Evolutionary conservation across 495 filamentous ascomycete species (phyloP).

Genomic region (Penicillium robsamsonii): DNA sequence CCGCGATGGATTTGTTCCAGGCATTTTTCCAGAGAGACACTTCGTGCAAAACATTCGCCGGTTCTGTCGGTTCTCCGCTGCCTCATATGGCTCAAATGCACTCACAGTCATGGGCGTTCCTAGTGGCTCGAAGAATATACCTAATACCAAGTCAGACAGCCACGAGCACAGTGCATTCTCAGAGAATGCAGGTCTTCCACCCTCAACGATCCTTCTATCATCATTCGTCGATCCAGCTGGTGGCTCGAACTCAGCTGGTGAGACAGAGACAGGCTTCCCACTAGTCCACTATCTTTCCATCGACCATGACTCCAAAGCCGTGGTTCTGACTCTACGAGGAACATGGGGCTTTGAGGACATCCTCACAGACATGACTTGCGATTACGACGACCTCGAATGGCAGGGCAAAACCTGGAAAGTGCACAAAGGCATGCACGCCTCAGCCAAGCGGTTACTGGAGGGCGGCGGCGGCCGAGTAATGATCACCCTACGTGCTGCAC

Average conservation of each 20-base stretch:
- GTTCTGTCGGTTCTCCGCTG: conserved; percentile 75
- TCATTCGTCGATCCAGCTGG: conserved; percentile 75
- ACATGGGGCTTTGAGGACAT: conserved; percentile 81
- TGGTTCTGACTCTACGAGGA: conserved; percentile 73
- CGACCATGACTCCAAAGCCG: conserved; percentile 73
- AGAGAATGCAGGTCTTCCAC: conserved; percentile 63
- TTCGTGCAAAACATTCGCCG: conserved; percentile 69
- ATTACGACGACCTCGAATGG: conserved; percentile 71
- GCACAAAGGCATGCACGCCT: conserved; percentile 82
- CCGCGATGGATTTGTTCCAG: conserved; percentile 55
- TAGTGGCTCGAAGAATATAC: conserved; percentile 42
- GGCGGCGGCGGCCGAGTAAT: conserved; percentile 64
- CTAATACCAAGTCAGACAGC: conserved; percentile 43
- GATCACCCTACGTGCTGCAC: conserved; percentile 63
- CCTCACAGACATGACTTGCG: conserved; percentile 77
- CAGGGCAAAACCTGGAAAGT: conserved; percentile 67
- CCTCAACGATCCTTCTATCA: conserved; percentile 68
- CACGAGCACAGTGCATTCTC: conserved; percentile 71
- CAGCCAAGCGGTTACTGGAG: conserved; percentile 66
- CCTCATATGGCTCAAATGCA: conserved; percentile 71
- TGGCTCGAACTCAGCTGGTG: conserved; percentile 67
- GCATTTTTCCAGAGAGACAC: conserved; percentile 65
- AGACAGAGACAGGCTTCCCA: conserved; percentile 71
- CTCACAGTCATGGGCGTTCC: conserved; percentile 68
- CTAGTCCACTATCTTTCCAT: conserved; percentile 76